Evolutionary conservation across 805 yeast species (phyloP).

Genomic region (Sugiyamaella smithiae): DNA sequence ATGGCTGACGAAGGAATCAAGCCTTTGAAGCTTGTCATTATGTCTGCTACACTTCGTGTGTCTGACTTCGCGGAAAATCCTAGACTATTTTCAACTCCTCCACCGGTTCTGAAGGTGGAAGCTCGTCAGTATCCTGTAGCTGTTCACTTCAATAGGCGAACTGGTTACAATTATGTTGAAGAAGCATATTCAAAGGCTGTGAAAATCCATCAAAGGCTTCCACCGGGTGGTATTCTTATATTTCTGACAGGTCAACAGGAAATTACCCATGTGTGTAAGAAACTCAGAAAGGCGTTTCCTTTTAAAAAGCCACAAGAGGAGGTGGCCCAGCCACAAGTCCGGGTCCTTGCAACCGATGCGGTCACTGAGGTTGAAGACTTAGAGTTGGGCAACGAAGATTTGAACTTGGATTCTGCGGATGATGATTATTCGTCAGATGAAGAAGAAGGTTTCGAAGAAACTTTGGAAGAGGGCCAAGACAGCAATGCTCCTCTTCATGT

Average conservation of each 20-base stretch:
- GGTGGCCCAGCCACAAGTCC: constrained; percentile 43
- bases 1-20: constrained; percentile 41
- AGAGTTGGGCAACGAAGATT: constrained; percentile 44
- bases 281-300: constrained; percentile 67
- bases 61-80: constrained; percentile 86
- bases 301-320: constrained; percentile 37
- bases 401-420: constrained; percentile 37
- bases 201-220: constrained; percentile 80
- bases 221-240: constrained; percentile 90
- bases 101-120: constrained; percentile 85
- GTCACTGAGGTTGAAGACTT: constrained; percentile 86
- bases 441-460: constrained; percentile 55
- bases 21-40: constrained; percentile 78
- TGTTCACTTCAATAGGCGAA: constrained; percentile 79
- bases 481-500: constrained; percentile 83
- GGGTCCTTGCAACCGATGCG: constrained; percentile 55
- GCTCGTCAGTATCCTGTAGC: constrained; percentile 95
- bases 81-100: constrained; percentile 61
- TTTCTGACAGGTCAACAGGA: constrained; percentile 96
- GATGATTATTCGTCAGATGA: constrained; percentile 43
- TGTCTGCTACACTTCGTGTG: constrained; percentile 97
- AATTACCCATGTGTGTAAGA: constrained; percentile 71
- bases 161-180: constrained; percentile 74
- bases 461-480: constrained; percentile 62
- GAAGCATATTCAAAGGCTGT: constrained; percentile 83